A percentile compares a stretch with the other conserved stretches of the same genome.
phyloP scores from a whole-genome alignment of 805 yeast species.

The Maudiozyma turicensis region DNA sequence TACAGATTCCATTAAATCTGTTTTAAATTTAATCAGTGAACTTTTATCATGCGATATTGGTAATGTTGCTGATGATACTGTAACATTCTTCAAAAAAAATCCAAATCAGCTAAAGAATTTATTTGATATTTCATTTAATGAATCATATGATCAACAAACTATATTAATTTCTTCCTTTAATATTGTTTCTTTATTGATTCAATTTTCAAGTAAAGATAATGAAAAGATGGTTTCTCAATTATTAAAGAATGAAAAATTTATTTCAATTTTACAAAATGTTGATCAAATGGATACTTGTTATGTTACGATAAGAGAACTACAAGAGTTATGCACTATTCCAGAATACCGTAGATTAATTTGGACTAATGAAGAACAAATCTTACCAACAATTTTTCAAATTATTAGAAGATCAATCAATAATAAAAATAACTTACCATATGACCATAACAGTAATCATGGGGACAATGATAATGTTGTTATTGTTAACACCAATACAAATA shows the following conservation, averaged over 20 bases:
- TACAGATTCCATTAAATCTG: conserved; percentile 24
- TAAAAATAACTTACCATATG: conserved; percentile 8
- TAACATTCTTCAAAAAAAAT: conserved; percentile 15
- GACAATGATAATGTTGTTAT: conserved; percentile 8
- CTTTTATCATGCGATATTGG: conserved; percentile 18
- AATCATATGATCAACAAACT: conserved; percentile 22
- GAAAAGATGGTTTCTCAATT: conserved; percentile 13
- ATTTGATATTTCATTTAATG: conserved; percentile 18
- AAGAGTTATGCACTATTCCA: conserved; percentile 24
- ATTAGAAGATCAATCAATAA: conserved; percentile 32
- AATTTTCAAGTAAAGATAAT: conserved; percentile 12
- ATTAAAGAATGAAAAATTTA: conserved; percentile 15
- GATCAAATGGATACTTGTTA: conserved; percentile 26
- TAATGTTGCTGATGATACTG: conserved; percentile 10
- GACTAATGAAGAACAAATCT: conserved; percentile 30
- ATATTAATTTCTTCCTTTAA: conserved; percentile 26
- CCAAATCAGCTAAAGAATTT: conserved; percentile 15
- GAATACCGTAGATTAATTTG: conserved; percentile 21
- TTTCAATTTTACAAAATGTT: conserved; percentile 17
- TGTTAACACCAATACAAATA: conserved; percentile 29
- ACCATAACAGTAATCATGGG: neutral
- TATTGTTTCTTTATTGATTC: conserved; percentile 25
- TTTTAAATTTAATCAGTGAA: conserved; percentile 25
- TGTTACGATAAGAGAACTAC: conserved; percentile 25
- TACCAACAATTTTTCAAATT: conserved; percentile 42